phyloP scores from a whole-genome alignment of 768 basidiomycete genomes.

The Lactifluus volemus region DNA sequence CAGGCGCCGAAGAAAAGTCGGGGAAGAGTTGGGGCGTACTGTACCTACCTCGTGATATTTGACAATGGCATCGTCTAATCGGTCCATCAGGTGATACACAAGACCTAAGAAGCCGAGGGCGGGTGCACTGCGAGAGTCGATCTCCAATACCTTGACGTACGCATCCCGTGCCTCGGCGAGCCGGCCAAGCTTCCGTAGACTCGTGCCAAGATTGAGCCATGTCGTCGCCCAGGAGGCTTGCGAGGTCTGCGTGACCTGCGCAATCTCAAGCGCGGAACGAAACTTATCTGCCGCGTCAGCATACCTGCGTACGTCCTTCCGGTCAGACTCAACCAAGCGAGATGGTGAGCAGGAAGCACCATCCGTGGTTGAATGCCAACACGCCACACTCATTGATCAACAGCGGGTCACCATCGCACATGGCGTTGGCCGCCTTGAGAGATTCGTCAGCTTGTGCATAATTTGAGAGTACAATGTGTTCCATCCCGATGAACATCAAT shows the following conservation, averaged over 20 bases:
- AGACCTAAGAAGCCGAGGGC: conserved; percentile 89
- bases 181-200: conserved; percentile 61
- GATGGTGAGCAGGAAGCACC: conserved; percentile 40
- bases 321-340: background rate
- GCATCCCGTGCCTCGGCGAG: conserved; percentile 57
- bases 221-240: conserved; percentile 83
- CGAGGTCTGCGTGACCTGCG: conserved; percentile 77
- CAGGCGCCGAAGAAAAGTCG: background rate
- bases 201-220: conserved; percentile 88
- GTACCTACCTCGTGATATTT: conserved; percentile 78
- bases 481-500: conserved; percentile 95
- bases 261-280: conserved; percentile 65
- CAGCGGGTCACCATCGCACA: conserved; percentile 85
- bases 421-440: conserved; percentile 65
- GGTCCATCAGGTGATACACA: conserved; percentile 66
- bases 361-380: conserved; percentile 78
- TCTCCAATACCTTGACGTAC: conserved; percentile 74
- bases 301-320: conserved; percentile 42
- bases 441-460: conserved; percentile 79
- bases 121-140: conserved; percentile 76
- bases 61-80: conserved; percentile 74
- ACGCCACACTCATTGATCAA: conserved; percentile 90
- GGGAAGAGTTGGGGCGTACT: conserved; percentile 18
- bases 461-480: conserved; percentile 88
- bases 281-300: conserved; percentile 64